Conservation (phyloP, 1,139 yeast genomes). For the Casaregolazyma suthepensis region DNA sequence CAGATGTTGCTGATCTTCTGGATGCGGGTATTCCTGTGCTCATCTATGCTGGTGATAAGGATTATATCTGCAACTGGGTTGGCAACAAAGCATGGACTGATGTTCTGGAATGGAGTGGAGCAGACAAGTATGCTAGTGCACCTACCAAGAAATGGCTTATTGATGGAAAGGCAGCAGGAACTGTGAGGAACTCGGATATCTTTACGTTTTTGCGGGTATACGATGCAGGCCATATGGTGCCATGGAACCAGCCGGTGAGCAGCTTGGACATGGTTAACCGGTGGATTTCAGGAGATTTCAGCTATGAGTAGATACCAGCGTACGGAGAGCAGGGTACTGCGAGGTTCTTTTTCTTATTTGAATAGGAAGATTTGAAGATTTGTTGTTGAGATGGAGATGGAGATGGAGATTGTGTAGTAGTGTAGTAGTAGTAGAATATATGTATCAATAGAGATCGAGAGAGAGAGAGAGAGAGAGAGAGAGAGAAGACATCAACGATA, state of each 20-base stretch:
- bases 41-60: constrained; percentile 84
- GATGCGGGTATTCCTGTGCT: constrained; percentile 71
- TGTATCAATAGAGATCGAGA: not conserved
- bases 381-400: not conserved
- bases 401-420: too few relatives aligned
- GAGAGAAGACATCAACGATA: too few relatives aligned
- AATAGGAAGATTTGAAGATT: not conserved
- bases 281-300: constrained; percentile 49
- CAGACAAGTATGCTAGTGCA: constrained; percentile 30
- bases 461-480: not conserved
- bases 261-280: constrained; percentile 71
- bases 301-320: constrained; percentile 26
- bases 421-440: not conserved
- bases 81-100: constrained; percentile 80
- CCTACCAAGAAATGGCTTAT: constrained; percentile 36
- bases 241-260: constrained; percentile 72
- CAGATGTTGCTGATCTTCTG: constrained; percentile 51
- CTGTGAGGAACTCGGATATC: constrained; percentile 48
- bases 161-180: constrained; percentile 48
- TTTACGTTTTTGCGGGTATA: constrained; percentile 58
- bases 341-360: too few relatives aligned
- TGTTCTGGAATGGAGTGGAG: constrained; percentile 53
- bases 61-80: constrained; percentile 85
- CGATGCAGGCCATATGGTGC: constrained; percentile 67
- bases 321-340: too few relatives aligned